Evolutionary conservation across 257 asterid species (phyloP), one percentile per base, ranked within the genome.

Genomic region (Ilex asprella): DNA sequence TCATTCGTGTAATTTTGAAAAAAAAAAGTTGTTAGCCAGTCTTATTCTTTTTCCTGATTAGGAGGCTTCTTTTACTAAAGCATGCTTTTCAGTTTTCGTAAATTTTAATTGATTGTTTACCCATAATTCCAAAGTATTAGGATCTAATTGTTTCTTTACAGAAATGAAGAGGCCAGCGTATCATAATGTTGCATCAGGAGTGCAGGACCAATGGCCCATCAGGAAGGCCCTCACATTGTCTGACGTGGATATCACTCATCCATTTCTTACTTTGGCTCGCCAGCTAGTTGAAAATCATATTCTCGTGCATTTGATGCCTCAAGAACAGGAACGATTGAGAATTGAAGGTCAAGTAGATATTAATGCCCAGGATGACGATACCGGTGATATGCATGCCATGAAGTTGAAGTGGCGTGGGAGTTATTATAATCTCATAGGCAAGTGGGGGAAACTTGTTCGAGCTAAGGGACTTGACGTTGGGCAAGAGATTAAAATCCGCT

Each of bases 341-440:
- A 67, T 71, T 30, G 82, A 75, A 62, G 76, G 84, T 32, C 87
- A 81, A 56, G 84, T 78, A 30, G 72, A 82, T 27, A 63, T 81
- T 67, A 71, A 68, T 69, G 82, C 84, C 50, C 82, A 73, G 56
- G 87, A 81, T 61, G 87, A 81, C 12, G 87, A 81, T 56, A 76
- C 74, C 32, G 84, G 87, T 2, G 84, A 75, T 16, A 43, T 68
- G 72, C 72, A 73, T 62, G 30, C 67, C 11, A 81, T 81, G 87
- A 81, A 76, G 71, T 47, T 81, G 64, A 81, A 78, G 56, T 81
- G 83, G 83, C 83, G 86, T 43, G 86, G 86, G 61, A 81, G 86
- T 58, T 77, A 81, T 60, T 78, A 81, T 35, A 78, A 78, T 65
- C 81, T 77, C 55, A 75, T 77, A 15, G 86, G 87, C 11, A 81